Evolutionary conservation across 441 rosid species (phyloP).

Genomic region (Mallotus japonicus): DNA sequence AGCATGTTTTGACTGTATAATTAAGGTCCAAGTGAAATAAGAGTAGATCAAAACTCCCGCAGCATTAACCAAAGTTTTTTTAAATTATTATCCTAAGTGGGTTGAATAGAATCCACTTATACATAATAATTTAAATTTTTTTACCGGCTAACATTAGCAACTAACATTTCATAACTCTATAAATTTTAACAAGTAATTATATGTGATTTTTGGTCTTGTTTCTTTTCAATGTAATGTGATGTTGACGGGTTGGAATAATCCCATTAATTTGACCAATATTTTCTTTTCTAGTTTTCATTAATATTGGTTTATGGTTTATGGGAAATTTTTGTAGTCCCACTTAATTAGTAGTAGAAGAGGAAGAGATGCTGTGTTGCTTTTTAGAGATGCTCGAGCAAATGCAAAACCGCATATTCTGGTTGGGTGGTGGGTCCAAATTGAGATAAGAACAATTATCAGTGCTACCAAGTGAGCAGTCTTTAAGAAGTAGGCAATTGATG

Average conservation of each 20-base stretch:
- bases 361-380: background rate
- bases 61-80: too few species aligned
- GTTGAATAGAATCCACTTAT: too few species aligned
- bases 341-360: background rate
- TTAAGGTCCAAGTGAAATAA: background rate
- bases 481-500: background rate
- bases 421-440: background rate
- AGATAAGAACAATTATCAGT: background rate
- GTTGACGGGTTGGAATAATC: background rate
- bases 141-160: too few species aligned
- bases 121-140: too few species aligned
- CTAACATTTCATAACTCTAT: too few species aligned
- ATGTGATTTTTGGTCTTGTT: background rate
- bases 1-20: background rate
- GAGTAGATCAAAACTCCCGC: background rate
- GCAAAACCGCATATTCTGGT: conserved; percentile 18
- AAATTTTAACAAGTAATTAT: too few species aligned
- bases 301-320: background rate
- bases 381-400: background rate
- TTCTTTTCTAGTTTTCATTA: background rate
- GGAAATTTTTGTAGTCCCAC: too few species aligned
- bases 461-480: background rate
- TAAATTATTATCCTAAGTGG: too few species aligned
- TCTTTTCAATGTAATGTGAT: background rate
- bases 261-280: background rate